A percentile compares a stretch with the other conserved stretches of the same genome.
These are phyloP conservation scores for Paecilomyces fulvus DNA, from an alignment of 2,329 filamentous ascomycete species.

Conservation along the genomic window DNA sequence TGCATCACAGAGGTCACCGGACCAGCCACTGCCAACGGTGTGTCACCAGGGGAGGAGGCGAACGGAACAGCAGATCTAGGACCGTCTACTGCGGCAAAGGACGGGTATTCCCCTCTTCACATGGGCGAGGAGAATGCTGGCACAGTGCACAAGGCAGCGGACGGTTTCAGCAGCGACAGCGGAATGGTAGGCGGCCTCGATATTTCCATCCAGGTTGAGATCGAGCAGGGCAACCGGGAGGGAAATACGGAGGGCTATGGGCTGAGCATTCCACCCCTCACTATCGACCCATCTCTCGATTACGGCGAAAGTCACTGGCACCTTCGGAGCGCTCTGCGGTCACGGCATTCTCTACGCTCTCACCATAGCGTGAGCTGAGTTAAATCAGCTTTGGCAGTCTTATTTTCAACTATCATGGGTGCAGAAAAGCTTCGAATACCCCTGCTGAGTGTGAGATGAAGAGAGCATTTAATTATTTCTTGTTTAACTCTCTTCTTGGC, in stretches of 20 bases:
- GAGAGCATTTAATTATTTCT: neutral
- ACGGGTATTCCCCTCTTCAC: conserved; percentile 66
- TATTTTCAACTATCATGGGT: neutral
- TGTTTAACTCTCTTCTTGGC: neutral
- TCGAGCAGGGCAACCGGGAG: conserved; percentile 33
- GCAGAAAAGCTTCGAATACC: neutral
- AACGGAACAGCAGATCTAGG: conserved; percentile 13
- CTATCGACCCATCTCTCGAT: neutral
- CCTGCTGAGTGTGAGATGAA: neutral
- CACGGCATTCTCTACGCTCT: neutral
- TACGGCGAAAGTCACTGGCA: neutral
- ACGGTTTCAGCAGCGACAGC: conserved; percentile 31
- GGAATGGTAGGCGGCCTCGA: conserved; percentile 36
- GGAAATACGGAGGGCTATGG: conserved; percentile 41
- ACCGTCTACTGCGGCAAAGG: conserved; percentile 35
- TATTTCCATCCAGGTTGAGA: conserved; percentile 39
- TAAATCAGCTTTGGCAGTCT: neutral
- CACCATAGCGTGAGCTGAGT: neutral
- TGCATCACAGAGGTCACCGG: conserved; percentile 48
- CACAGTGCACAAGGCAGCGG: conserved; percentile 65
- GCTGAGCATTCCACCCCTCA: conserved; percentile 25
- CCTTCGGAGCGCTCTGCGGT: neutral
- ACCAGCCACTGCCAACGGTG: conserved; percentile 14
- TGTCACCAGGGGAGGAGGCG: conserved; percentile 2
- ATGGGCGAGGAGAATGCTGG: conserved; percentile 70